Base-by-base conservation (phyloP, 306 rosid genomes). In the Hippophae rhamnoides region DNA sequence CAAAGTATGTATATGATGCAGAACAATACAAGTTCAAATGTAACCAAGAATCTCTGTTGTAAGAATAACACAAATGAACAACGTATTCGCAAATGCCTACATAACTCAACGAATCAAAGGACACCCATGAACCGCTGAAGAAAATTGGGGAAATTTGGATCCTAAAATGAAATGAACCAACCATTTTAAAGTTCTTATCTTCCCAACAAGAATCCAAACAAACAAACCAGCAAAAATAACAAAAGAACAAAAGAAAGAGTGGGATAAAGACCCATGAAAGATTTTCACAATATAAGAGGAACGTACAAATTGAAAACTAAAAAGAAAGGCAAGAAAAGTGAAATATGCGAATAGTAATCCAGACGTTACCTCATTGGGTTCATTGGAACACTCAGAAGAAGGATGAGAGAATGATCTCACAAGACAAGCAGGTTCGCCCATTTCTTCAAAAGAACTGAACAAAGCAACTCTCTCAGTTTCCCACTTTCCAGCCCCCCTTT, bases 361-460 rank as follows among this genome's bases (percentile, higher is more conserved):
- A 18, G 1, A 18, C 9, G 59, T 78, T 63, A 88, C 99, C 83
- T 83, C 80, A 62, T 69, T 70, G 12, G 81, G 43, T 54, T 52
- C 75, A 61, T 63, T 31, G 10, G 84, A 74, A 77, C 64, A 52
- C 40, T 74, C 81, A 14, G 79, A 62, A 38, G 89, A 62, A 38
- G 89, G 84, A 58, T 67, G 70, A 31, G 86, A 87, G 63, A 85
- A 72, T 12, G 98, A 83, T 54, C 86, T 80, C 40, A 70, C 60
- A 23, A 92, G 83, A 57, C 73, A 83, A 31, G 83, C 62, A 1
- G 84, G 72, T 61, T 92, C 96, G 41, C 49, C 83, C 93, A 87
- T 90, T 23, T n/a, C 27, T 44, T 54, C 31, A 12, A 41, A 47
- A 6, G 14, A 7, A 23, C 12, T 31, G 8, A 10, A 14, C 44